Evolutionary conservation across 345 rosid genomes (phyloP), one percentile per base, ranked within the genome.

Genomic region (Eucalyptus shirleyi): DNA sequence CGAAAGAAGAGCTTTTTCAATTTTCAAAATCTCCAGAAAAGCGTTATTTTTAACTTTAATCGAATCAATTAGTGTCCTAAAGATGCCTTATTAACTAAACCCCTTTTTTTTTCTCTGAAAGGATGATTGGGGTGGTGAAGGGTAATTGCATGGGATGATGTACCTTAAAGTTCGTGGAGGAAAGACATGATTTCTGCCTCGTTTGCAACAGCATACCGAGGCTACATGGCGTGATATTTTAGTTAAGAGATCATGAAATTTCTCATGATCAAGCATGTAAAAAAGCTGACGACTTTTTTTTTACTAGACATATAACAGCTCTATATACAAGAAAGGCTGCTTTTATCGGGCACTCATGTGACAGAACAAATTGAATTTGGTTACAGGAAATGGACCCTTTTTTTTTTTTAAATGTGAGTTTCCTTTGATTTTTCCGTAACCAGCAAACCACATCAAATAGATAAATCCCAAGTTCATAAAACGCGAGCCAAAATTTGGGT

Each of bases 401-500:
- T 26, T 28, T 26, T 12, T 60, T 2, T n/a, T n/a, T n/a, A n/a
- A 12, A 62, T 62, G 17, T 28, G n/a, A 28, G 1, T 34, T 18
- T 17, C 26, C 13, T 10, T 72, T 34, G 24, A 32, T 5, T 34
- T 34, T 72, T 72, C 8, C 6, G 45, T 19, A 19, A 34, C 44
- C 4, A 34, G 45, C 26, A 19, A 72, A 72, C 11, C 82, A 9
- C 26, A 72, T 72, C 44, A 9, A 34, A 40, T 18, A 5, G 13
- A 72, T 72, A 72, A 72, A 69, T 10, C 42, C 42, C 13, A 5
- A 17, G 26, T 72, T 72, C 44, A 72, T 19, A 37, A 72, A 34
- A 69, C 42, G 5, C 4, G 13, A 69, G 4, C 13, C 44, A 34
- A 9, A 69, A 0, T 3, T n/a, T 0, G 37, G 77, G 37, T 69